phyloP scores from a whole-genome alignment of 2,329 filamentous ascomycete species.

The Ramularia collo-cygni region DNA sequence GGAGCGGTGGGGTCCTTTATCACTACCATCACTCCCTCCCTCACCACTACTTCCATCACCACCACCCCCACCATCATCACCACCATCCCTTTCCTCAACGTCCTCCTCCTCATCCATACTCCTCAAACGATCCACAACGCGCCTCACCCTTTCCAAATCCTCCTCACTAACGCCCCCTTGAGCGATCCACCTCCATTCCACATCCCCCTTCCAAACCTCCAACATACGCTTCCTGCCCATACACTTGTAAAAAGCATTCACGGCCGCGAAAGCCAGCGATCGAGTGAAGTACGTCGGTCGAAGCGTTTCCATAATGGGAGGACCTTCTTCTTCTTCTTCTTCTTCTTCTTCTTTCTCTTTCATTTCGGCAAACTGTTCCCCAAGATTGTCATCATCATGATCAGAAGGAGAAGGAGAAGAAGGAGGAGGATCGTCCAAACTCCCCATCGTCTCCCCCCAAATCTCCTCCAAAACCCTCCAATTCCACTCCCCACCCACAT shows the following conservation, averaged over 20 bases:
- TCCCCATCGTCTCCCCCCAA: constrained; percentile 59
- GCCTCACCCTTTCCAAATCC: constrained; percentile 12
- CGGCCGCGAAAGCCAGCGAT: constrained; percentile 52
- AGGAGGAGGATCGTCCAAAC: too few relatives aligned
- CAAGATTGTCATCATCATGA: too few relatives aligned
- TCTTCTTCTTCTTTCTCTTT: constrained; percentile 4
- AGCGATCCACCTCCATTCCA: constrained; percentile 32
- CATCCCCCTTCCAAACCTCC: constrained; percentile 48
- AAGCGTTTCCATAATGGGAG: constrained; percentile 13
- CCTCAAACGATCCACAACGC: constrained; percentile 7
- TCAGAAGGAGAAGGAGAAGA: too few relatives aligned
- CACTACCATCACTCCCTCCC: too few relatives aligned
- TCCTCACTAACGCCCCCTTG: constrained; percentile 29
- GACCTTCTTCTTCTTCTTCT: constrained; percentile 9
- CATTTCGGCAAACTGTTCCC: too few relatives aligned
- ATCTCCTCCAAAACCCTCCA: constrained; percentile 59
- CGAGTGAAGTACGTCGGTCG: constrained; percentile 33
- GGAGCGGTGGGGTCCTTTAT: too few relatives aligned
- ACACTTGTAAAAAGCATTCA: constrained; percentile 59
- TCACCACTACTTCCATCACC: constrained; percentile 2
- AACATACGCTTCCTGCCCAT: constrained; percentile 47
- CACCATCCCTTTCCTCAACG: constrained; percentile 2
- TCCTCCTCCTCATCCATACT: background rate
- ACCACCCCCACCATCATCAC: constrained; percentile 1
- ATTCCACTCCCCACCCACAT: constrained; percentile 64